Evolutionary conservation across 306 rosid species (phyloP).

Genomic region (Pachyrhizus erosus): DNA sequence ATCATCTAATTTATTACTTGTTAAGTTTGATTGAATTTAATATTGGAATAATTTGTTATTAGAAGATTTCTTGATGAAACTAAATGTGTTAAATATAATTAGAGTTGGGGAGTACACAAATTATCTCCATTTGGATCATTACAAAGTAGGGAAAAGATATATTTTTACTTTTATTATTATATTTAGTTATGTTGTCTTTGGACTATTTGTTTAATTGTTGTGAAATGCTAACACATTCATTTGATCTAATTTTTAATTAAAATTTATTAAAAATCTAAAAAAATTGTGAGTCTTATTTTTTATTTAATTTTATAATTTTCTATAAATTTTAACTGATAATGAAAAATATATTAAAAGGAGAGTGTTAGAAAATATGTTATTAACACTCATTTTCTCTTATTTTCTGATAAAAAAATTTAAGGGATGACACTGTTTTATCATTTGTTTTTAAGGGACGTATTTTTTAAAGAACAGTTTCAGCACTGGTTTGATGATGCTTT

Average conservation of each 20-base stretch:
- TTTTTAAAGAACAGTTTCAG: neutral
- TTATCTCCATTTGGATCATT: neutral
- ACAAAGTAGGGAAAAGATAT: neutral
- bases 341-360: no score
- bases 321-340: no score
- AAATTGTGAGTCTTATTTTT: no score
- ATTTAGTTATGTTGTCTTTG: neutral
- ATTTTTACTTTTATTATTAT: neutral
- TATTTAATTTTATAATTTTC: no score
- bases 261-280: no score
- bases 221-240: no score
- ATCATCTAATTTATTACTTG: neutral
- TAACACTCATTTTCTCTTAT: no score
- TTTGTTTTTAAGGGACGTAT: neutral
- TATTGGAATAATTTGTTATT: neutral
- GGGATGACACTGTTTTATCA: neutral
- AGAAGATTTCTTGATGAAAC: neutral
- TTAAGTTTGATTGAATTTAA: neutral
- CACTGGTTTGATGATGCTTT: neutral
- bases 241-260: no score
- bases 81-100: neutral
- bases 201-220: neutral
- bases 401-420: neutral
- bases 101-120: neutral
- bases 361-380: no score